These are phyloP conservation scores for Didymella segeticola DNA, from an alignment of 2,329 filamentous ascomycete species.

Conservation along the genomic window DNA sequence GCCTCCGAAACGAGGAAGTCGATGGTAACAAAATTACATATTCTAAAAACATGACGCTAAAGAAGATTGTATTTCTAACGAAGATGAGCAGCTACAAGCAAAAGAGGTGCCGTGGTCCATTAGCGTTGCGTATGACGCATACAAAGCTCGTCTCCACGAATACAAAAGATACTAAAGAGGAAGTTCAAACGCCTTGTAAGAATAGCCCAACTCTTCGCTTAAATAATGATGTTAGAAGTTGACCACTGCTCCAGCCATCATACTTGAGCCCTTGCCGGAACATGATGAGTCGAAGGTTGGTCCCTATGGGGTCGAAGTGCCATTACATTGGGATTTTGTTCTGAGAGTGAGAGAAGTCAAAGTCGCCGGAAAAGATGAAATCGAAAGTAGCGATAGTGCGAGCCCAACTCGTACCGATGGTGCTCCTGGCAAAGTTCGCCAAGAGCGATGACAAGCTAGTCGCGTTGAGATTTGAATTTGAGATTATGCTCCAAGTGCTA, in stretches of 20 bases:
- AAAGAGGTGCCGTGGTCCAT: background rate
- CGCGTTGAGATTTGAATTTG: background rate
- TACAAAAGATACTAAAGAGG: background rate
- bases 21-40: too few species aligned
- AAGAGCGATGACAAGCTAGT: background rate
- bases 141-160: background rate
- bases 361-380: background rate
- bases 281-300: conserved; percentile 19
- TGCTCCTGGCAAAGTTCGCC: background rate
- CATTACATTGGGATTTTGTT: conserved; percentile 12
- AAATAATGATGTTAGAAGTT: background rate
- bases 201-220: background rate
- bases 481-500: background rate
- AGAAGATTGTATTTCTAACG: background rate
- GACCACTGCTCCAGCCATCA: background rate
- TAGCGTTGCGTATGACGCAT: background rate
- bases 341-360: background rate
- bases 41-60: background rate
- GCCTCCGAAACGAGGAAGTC: too few species aligned
- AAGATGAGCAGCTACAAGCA: background rate
- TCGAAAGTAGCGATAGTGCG: background rate
- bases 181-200: background rate
- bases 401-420: background rate
- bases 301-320: conserved; percentile 21
- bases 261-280: conserved; percentile 3